Evolutionary conservation across 352 stramenopile species (phyloP), one percentile per base, ranked within the genome.

Genomic region (Globisporangium radiosum): DNA sequence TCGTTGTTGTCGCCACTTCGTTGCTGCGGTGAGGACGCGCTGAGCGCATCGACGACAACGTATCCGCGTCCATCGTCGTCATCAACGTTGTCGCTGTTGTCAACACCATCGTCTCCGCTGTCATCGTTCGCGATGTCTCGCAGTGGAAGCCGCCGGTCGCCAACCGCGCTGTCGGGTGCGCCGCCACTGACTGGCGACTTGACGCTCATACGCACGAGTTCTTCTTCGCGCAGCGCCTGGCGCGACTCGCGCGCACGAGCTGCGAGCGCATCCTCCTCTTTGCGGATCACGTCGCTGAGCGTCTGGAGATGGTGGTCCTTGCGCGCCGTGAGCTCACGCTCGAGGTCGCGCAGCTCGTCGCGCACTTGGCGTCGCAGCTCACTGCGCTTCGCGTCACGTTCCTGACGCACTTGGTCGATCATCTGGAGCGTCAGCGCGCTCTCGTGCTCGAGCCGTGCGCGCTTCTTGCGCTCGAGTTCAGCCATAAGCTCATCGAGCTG

Each of bases 401-500:
- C 78, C n/a, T 74, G 72, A 4, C 76, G 76, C 39, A 88, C 51
- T 44, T 82, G 73, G 15, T 72, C 66, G 2, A 88, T 37, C 52
- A 87, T 62, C 36, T 90, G 76, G n/a, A 63, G 48, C 5, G 66
- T 70, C 38, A 75, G 38, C 7, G 73, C 65, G 43, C 88, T 78
- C 63, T 92, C 82, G 42, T 88, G 78, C 56, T 90, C 71, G 47
- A 88, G 57, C 2, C 82, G 76, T 6, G 71, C 56, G 44, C 73
- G 68, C 40, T 78, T 84, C 59, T 78, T 72, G 42, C 72, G 70
- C 51, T 92, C 78, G 8, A 90, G 67, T 19, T 88, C 76, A 11
- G 70, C 74, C 8, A 81, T 60, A 1, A 89, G 59, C 6, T 92
- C 80, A 5, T 88, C 82, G 8, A 92, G 7, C 44, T 84, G 75